Evolutionary conservation across 257 asterid genomes (phyloP).

Genomic region (Petunia axillaris): DNA sequence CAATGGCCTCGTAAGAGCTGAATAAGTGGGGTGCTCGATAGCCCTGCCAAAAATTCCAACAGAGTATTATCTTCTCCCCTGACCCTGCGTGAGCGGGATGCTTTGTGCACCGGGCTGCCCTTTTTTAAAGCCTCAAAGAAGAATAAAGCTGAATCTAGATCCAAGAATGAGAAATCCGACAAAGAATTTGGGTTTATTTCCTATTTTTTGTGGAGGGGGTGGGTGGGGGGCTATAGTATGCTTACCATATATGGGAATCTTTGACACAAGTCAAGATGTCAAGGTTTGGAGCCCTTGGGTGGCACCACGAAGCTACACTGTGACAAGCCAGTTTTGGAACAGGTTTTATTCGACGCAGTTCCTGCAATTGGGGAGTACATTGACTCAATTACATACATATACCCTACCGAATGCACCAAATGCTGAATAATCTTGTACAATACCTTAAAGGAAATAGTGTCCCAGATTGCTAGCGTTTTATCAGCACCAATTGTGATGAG

Average conservation of each 20-base stretch:
- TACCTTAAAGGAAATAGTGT: constrained; percentile 93
- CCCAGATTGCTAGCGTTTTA: constrained; percentile 98
- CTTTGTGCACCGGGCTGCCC: too few relatives aligned
- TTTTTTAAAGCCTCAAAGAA: neutral
- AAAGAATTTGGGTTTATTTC: too few relatives aligned
- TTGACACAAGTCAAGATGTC: constrained; percentile 96
- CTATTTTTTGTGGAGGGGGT: too few relatives aligned
- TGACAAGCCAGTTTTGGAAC: constrained; percentile 96
- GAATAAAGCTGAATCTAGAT: neutral
- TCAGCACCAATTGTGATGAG: constrained; percentile 98
- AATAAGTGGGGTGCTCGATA: constrained; percentile 97
- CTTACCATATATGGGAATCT: constrained; percentile 97
- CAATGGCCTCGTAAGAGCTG: constrained; percentile 96
- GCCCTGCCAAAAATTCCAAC: constrained; percentile 71
- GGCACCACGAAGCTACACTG: constrained; percentile 99
- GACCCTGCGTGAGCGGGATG: too few relatives aligned
- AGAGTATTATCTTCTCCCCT: constrained; percentile 32
- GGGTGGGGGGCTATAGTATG: neutral
- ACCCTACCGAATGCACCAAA: neutral
- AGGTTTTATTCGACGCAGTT: constrained; percentile 93
- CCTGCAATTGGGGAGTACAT: constrained; percentile 47
- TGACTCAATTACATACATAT: neutral
- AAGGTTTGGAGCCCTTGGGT: constrained; percentile 99
- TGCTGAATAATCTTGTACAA: constrained; percentile 23
- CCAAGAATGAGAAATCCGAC: too few relatives aligned